Conservation (phyloP, 805 yeast genomes). For the Schizosaccharomyces osmophilus region DNA sequence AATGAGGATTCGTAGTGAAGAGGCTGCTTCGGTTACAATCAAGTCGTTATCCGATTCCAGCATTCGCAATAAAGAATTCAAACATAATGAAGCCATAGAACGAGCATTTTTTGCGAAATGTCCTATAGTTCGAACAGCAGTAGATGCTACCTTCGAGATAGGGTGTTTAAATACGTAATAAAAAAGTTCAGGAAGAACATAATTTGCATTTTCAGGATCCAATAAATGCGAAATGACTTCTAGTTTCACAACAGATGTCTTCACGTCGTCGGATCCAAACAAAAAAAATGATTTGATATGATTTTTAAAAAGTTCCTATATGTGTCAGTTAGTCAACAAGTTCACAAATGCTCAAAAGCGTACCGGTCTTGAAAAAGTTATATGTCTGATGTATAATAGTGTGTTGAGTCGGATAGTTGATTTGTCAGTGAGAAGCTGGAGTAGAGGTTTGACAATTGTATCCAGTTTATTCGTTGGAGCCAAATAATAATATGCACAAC, state of each 20-base stretch:
- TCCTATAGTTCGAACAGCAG: conserved; percentile 39
- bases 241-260: conserved; percentile 29
- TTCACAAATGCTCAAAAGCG: neutral
- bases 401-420: conserved; percentile 4
- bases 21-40: conserved; percentile 38
- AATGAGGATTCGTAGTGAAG: conserved; percentile 47
- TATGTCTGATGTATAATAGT: conserved; percentile 13
- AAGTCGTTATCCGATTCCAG: conserved; percentile 15
- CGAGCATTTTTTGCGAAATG: conserved; percentile 27
- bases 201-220: conserved; percentile 25
- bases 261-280: conserved; percentile 26
- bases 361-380: conserved; percentile 5
- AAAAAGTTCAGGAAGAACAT: conserved; percentile 37
- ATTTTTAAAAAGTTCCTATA: neutral
- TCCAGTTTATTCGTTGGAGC: conserved; percentile 18
- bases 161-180: conserved; percentile 21
- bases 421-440: neutral
- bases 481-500: conserved; percentile 2
- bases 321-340: neutral
- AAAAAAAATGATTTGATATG: conserved; percentile 22
- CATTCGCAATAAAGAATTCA: conserved; percentile 39
- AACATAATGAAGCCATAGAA: conserved; percentile 28
- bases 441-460: conserved; percentile 16
- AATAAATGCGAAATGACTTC: conserved; percentile 36
- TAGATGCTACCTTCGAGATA: conserved; percentile 14